Evolutionary conservation across 768 basidiomycete species (phyloP).

Genomic region (Imleria badia): DNA sequence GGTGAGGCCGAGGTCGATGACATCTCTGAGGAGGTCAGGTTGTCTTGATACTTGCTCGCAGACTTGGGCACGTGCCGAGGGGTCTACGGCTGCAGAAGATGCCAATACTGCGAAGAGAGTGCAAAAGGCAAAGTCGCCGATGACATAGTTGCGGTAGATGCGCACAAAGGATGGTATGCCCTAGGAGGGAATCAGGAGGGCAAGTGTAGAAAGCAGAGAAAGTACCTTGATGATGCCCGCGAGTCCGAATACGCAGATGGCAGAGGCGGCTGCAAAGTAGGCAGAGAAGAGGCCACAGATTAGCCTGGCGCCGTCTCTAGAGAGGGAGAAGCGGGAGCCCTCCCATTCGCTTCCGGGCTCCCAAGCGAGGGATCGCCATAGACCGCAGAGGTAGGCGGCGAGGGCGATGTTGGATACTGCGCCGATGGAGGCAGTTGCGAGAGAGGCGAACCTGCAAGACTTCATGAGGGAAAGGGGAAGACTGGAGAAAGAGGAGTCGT

Average conservation of each 20-base stretch:
- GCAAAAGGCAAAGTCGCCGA: constrained; percentile 75
- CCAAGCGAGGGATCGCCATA: constrained; percentile 46
- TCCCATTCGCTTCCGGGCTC: constrained; percentile 53
- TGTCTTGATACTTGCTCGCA: constrained; percentile 78
- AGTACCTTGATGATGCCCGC: constrained; percentile 67
- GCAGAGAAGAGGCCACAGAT: constrained; percentile 62
- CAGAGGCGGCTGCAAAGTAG: constrained; percentile 65
- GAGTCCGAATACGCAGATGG: constrained; percentile 65
- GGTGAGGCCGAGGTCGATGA: constrained; percentile 70
- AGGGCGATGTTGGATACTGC: constrained; percentile 41
- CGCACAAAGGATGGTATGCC: constrained; percentile 64
- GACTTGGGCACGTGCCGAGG: constrained; percentile 53
- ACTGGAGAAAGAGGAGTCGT: neutral
- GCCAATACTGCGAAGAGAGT: constrained; percentile 55
- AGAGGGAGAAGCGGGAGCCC: constrained; percentile 40
- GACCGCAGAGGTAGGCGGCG: constrained; percentile 40
- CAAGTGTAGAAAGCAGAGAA: constrained; percentile 2
- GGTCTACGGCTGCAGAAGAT: constrained; percentile 58
- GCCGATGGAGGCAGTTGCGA: constrained; percentile 39
- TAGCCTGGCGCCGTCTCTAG: constrained; percentile 42
- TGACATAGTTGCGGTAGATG: constrained; percentile 79
- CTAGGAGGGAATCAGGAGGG: constrained; percentile 35
- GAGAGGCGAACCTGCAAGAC: constrained; percentile 34
- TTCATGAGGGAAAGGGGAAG: constrained; percentile 1
- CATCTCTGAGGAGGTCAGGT: constrained; percentile 68